Percentiles rank a stretch among this genome's conserved stretches.
Conservation (phyloP, 331 rosid genomes). For the Acacia concinna region DNA sequence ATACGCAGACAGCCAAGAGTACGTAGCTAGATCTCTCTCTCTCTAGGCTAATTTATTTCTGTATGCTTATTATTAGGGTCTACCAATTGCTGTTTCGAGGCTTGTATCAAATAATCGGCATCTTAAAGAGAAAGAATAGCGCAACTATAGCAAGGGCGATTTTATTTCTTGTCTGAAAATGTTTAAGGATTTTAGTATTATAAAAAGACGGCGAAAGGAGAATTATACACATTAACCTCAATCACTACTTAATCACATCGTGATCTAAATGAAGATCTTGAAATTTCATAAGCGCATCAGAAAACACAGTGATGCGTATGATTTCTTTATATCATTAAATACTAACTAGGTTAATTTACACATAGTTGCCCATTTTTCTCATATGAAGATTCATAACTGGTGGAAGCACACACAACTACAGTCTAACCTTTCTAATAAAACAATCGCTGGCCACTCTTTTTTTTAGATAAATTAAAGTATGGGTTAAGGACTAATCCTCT, state of each 20-base stretch:
- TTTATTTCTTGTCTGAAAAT: slow-evolving; percentile 27
- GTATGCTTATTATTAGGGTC: slow-evolving; percentile 7
- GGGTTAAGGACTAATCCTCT: no score
- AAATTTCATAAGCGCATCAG: background rate
- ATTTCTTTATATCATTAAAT: background rate
- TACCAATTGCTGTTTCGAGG: slow-evolving; percentile 8
- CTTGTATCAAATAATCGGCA: background rate
- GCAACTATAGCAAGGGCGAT: background rate
- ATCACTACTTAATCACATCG: background rate
- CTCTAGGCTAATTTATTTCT: background rate
- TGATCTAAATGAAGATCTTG: background rate
- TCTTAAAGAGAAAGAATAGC: background rate
- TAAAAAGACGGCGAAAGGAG: slow-evolving; percentile 16
- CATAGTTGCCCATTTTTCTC: background rate
- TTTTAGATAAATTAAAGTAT: no score
- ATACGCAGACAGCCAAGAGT: background rate
- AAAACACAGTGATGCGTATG: background rate
- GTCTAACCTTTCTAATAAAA: background rate
- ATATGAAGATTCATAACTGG: no score
- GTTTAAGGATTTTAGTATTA: background rate
- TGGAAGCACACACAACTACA: no score
- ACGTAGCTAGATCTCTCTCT: background rate
- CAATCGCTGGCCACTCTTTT: background rate
- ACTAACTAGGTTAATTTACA: background rate
- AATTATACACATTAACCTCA: background rate